Evolutionary conservation across 2,329 filamentous ascomycete species (phyloP), one percentile per base, ranked within the genome.

Genomic region (Claviceps sp.): DNA sequence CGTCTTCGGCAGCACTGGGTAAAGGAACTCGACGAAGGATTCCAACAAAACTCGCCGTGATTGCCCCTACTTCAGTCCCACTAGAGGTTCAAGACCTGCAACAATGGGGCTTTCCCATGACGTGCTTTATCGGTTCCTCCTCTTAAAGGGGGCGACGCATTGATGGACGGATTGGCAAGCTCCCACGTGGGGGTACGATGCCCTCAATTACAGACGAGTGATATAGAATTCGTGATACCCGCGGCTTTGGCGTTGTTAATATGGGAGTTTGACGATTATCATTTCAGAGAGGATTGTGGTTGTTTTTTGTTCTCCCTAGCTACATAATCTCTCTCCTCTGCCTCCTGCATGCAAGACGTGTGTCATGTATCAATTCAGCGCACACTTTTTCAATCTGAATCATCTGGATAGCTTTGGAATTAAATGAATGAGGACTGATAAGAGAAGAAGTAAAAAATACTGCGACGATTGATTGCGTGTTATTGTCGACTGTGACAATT

Each of bases 1-100:
- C 61, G 63, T 11, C 63, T 81, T 55, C 68, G 77, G 47, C 69
- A 72, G 54, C 77, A 81, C 58, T 81, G 78, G 78, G 73, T 81
- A 2, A 73, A 70, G 58, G 65, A 73, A 51, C 64, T 79, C 51
- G 64, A 75, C 26, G 76, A 79, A 26, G 38, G 34, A 37, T 47
- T 52, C 5, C 52, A 47, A 44, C 42, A 54, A 43, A 40, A 16
- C 5, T n/a, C 47, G 26, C 13, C 40, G 13, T 54, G 38, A 52
- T 30, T 41, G 3, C 40, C 10, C 34, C 37, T 7, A 11, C 30
- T 34, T 34, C 30, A 34, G 4, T n/a, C 19, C 26, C 17, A 26
- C 19, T 17, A 43, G 46, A 50, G 26, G 22, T 22, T 22, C 22
- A 3, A 22, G 34, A 24, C 17, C 26, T 50, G n/a, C 5, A 22